Conservation (phyloP, 495 filamentous ascomycete genomes). For the Coniosporium apollinis region DNA sequence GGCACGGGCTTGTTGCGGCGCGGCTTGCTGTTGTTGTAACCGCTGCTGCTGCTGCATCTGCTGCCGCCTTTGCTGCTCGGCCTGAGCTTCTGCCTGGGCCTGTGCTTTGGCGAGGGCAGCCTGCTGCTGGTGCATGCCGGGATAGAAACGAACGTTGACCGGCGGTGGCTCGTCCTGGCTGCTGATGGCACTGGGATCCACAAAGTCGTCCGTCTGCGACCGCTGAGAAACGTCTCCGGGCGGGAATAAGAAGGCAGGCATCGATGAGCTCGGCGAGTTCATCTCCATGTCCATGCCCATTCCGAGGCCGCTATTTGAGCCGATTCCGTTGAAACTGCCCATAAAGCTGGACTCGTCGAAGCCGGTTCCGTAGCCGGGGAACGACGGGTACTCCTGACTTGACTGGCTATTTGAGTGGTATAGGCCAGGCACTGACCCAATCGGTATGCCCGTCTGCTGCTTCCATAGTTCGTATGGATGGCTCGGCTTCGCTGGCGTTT, state of each 20-base stretch:
- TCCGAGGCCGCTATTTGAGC: conserved; percentile 33
- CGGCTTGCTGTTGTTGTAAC: conserved; percentile 24
- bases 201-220: conserved; percentile 27
- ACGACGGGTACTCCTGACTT: conserved; percentile 29
- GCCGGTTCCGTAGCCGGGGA: conserved; percentile 30
- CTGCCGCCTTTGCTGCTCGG: conserved; percentile 48
- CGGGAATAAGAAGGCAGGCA: conserved; percentile 30
- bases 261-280: conserved; percentile 22
- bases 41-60: conserved; percentile 43
- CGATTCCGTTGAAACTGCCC: conserved; percentile 14
- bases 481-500: conserved; percentile 58
- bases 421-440: conserved; percentile 48
- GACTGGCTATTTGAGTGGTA: conserved; percentile 31
- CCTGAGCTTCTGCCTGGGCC: conserved; percentile 48
- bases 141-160: conserved; percentile 58
- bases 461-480: conserved; percentile 85
- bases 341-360: conserved; percentile 26
- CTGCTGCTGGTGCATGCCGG: conserved; percentile 83
- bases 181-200: conserved; percentile 56
- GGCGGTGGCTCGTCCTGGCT: conserved; percentile 35
- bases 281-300: conserved; percentile 29
- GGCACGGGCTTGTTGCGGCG: conserved; percentile 1
- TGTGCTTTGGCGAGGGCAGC: conserved; percentile 53
- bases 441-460: conserved; percentile 79
- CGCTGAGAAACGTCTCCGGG: conserved; percentile 8